Conservation (phyloP, 345 rosid species). For the Bretschneidera sinensis region DNA sequence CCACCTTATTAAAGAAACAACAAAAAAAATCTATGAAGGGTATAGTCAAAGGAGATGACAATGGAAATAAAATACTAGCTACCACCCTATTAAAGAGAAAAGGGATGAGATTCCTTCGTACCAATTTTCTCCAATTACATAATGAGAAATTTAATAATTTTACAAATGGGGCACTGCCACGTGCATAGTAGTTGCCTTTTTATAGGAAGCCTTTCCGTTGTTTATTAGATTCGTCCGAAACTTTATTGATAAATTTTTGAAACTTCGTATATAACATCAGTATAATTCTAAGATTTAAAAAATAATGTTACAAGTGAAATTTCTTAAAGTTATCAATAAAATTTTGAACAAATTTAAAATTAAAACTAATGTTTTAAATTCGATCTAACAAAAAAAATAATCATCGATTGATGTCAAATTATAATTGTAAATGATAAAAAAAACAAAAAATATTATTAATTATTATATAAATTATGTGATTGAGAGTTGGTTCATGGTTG, state of each 20-base stretch:
- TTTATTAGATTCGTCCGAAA: too few species aligned
- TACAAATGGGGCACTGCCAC: conserved; percentile 33
- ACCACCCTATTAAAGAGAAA: conserved; percentile 12
- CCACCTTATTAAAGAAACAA: conserved; percentile 27
- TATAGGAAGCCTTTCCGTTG: conserved; percentile 3
- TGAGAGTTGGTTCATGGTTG: conserved; percentile 29
- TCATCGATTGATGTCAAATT: conserved; percentile 13
- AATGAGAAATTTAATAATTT: conserved; percentile 21
- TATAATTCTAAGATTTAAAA: too few species aligned
- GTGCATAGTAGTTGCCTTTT: conserved; percentile 16
- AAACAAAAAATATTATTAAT: too few species aligned
- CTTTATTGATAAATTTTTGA: too few species aligned
- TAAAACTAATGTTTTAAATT: too few species aligned
- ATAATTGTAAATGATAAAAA: too few species aligned
- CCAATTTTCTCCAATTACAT: conserved; percentile 15
- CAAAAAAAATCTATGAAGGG: conserved; percentile 14
- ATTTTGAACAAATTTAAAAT: too few species aligned
- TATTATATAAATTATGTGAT: neutral
- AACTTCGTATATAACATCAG: too few species aligned
- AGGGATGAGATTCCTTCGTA: conserved; percentile 25
- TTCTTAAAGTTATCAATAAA: too few species aligned
- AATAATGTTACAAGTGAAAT: too few species aligned
- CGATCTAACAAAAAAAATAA: too few species aligned
- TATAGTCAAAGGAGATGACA: conserved; percentile 32
- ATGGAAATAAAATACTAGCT: conserved; percentile 7